Evolutionary conservation across 768 basidiomycete species (phyloP), one percentile per base, ranked within the genome.

Genomic region (Podaxis sp.): DNA sequence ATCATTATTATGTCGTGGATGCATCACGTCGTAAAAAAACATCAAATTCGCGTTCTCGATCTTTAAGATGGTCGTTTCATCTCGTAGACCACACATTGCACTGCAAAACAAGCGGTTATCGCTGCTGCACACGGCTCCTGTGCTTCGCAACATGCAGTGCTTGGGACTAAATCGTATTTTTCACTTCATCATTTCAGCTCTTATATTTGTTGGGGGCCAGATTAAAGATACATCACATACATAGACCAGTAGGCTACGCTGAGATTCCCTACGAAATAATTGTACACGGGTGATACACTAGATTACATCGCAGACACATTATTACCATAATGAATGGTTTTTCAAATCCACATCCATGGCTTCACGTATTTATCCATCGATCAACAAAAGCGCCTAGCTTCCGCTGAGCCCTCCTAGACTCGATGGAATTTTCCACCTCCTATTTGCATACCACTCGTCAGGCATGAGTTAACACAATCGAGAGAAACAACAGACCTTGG

Each of bases 311-410:
- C 25, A 12, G 24, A 19, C 49, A n/a, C 12, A 41, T 13, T 17
- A 46, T 8, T n/a, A 22, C 43, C 0, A 55, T n/a, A 40, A 12
- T 55, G 12, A 37, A 41, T 38, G 19, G 33, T 27, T 2, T 17
- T 29, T 7, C 5, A 8, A 2, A 22, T 17, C 13, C 8, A 46
- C 22, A n/a, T 58, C 2, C 19, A n/a, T 36, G 22, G 33, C 51
- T 15, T 51, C 22, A 36, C 22, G 12, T 36, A 40, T 49, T 51
- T 2, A 25, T 37, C 66, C 67, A 65, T 52, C 52, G 61, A 25
- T 66, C 66, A 7, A 68, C 66, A 50, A 68, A 68, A 4, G 67
- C 58, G 7, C 57, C 54, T 6, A 68, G 38, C 37, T 65, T 66
- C 7, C 60, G 61, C 29, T 61, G 41, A 24, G 60, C 57, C 13